Evolutionary conservation across 768 basidiomycete genomes (phyloP).

Genomic region (Filobasidium floriforme): DNA sequence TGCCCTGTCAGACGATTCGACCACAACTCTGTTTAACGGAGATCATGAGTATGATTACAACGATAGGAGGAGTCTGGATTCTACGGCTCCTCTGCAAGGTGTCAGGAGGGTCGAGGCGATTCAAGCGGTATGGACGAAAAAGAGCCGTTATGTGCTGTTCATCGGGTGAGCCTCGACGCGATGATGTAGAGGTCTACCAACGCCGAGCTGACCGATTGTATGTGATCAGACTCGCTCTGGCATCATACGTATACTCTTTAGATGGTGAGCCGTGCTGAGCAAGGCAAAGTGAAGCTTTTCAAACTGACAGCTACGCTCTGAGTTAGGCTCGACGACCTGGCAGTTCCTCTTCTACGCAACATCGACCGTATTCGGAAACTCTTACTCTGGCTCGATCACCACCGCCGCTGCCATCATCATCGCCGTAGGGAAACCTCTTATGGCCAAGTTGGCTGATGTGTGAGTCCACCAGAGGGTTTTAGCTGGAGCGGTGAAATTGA

Average conservation of each 20-base stretch:
- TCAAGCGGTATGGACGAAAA: constrained; percentile 47
- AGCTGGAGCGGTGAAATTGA: neutral
- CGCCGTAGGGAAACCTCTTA: constrained; percentile 58
- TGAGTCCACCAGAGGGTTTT: constrained; percentile 22
- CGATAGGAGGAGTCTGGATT: neutral
- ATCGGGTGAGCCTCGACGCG: constrained; percentile 49
- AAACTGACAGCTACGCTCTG: neutral
- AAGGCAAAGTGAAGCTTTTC: neutral
- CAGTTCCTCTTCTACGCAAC: constrained; percentile 58
- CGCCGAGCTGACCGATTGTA: neutral
- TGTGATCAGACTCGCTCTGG: constrained; percentile 53
- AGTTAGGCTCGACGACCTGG: constrained; percentile 55
- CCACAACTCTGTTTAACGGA: neutral
- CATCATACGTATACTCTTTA: constrained; percentile 69
- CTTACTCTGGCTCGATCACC: constrained; percentile 55
- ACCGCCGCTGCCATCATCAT: constrained; percentile 47
- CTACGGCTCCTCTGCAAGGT: constrained; percentile 14
- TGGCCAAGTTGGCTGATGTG: constrained; percentile 67
- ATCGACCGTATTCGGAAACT: constrained; percentile 54
- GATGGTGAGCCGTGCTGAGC: constrained; percentile 46
- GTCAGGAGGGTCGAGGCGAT: constrained; percentile 35
- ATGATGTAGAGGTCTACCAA: neutral
- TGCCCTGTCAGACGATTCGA: neutral
- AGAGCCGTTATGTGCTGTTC: constrained; percentile 58
- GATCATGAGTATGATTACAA: neutral